These are phyloP conservation scores for Mycena citricolor DNA, from an alignment of 1,284 basidiomycete genomes.

Conservation along the genomic window DNA sequence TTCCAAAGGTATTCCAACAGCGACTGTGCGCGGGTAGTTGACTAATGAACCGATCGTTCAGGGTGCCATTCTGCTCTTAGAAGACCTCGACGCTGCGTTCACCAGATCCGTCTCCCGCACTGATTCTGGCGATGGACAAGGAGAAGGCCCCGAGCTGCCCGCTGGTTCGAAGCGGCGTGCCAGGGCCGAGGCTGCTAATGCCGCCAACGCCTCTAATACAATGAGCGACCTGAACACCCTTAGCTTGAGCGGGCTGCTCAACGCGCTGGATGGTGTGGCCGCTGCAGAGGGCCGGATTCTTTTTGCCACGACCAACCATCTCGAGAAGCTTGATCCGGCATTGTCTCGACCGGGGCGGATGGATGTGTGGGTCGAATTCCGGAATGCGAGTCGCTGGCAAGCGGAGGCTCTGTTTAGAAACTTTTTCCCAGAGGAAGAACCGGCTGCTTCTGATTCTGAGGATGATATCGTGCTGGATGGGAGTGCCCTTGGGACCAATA, in stretches of 20 bases:
- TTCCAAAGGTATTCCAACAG: conserved; percentile 56
- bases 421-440: conserved; percentile 78
- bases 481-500: conserved; percentile 24
- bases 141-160: conserved; percentile 27
- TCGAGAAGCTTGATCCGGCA: conserved; percentile 81
- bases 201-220: conserved; percentile 54
- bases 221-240: conserved; percentile 78
- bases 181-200: conserved; percentile 29
- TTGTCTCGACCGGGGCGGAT: conserved; percentile 84
- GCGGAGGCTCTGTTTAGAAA: conserved; percentile 80
- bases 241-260: conserved; percentile 77
- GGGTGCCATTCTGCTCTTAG: conserved; percentile 78
- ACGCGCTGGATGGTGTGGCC: conserved; percentile 84
- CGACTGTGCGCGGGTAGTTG: not conserved
- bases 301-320: conserved; percentile 83
- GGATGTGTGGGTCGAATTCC: conserved; percentile 89
- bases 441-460: conserved; percentile 33
- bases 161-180: conserved; percentile 13
- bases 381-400: conserved; percentile 79
- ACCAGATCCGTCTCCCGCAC: conserved; percentile 68
- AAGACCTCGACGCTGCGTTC: conserved; percentile 83
- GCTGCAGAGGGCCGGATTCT: conserved; percentile 80
- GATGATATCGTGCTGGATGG: conserved; percentile 45
- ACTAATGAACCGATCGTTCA: conserved; percentile 1
- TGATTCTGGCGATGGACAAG: conserved; percentile 44